A percentile compares a stretch with the other conserved stretches of the same genome.
Evolutionary conservation across 1,284 basidiomycete genomes (phyloP).

Genomic region (Ustanciosporium gigantosporum): DNA sequence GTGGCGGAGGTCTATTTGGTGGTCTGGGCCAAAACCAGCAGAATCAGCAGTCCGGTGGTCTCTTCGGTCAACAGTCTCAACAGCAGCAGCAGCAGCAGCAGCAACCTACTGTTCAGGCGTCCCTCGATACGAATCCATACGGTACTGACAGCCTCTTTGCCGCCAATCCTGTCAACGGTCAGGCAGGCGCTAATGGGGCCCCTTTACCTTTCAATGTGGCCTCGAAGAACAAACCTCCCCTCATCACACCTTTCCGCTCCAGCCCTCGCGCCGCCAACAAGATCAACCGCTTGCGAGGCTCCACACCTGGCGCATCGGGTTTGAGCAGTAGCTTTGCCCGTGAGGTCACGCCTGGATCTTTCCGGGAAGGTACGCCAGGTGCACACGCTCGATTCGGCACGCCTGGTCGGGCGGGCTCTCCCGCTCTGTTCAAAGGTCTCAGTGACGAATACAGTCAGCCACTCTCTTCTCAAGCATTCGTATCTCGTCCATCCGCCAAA

Average conservation of each 20-base stretch:
- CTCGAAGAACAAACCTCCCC: constrained; percentile 63
- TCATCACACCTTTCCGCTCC: constrained; percentile 64
- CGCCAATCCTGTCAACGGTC: constrained; percentile 27
- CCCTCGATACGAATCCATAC: constrained; percentile 82
- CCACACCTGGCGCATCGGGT: constrained; percentile 47
- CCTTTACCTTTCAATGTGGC: constrained; percentile 59
- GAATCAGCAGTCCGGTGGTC: constrained; percentile 20
- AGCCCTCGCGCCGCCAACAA: constrained; percentile 49
- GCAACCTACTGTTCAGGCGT: constrained; percentile 59
- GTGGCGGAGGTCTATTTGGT: constrained; percentile 1
- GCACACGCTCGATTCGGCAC: constrained; percentile 28
- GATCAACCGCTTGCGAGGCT: constrained; percentile 55
- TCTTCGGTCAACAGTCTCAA: constrained; percentile 30
- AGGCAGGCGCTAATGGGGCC: constrained; percentile 42
- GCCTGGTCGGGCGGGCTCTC: constrained; percentile 52
- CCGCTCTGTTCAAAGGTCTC: constrained; percentile 64
- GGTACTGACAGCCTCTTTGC: constrained; percentile 71
- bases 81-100: constrained; percentile 56
- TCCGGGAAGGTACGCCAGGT: constrained; percentile 57
- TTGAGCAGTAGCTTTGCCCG: constrained; percentile 31
- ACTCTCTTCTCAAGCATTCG: constrained; percentile 67
- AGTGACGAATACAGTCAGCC: constrained; percentile 64
- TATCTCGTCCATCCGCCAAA: constrained; percentile 82
- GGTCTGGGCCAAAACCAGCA: constrained; percentile 25
- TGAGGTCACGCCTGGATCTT: constrained; percentile 43